Evolutionary conservation across 1,284 basidiomycete species (phyloP).

Genomic region (Ceratobasidium sp.): DNA sequence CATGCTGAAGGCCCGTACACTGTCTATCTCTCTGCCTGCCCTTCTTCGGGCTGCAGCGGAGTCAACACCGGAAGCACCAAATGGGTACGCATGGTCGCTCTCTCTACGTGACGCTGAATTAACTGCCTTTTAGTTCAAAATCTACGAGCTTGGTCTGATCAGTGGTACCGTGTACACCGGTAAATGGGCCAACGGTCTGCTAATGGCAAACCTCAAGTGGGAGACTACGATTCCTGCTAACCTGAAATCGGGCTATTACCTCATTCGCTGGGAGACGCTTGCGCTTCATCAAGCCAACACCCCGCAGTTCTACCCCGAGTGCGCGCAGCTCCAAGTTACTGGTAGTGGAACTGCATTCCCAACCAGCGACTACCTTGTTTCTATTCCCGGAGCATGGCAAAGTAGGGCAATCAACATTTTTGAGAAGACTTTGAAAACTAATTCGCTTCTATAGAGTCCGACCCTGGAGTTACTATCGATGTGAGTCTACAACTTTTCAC

Average conservation of each 20-base stretch:
- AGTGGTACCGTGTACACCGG: slow-evolving; percentile 48
- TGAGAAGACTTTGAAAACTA: neutral
- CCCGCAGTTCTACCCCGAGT: slow-evolving; percentile 51
- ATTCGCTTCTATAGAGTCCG: slow-evolving; percentile 16
- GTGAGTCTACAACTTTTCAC: neutral
- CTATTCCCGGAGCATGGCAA: slow-evolving; percentile 60
- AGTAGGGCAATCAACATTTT: neutral
- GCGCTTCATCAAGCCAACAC: slow-evolving; percentile 52
- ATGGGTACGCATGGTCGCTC: slow-evolving; percentile 14
- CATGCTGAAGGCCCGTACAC: slow-evolving; percentile 48
- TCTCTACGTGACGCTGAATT: neutral
- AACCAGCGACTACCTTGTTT: slow-evolving; percentile 56
- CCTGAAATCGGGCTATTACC: slow-evolving; percentile 46
- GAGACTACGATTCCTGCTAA: slow-evolving; percentile 45
- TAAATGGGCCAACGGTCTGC: slow-evolving; percentile 48
- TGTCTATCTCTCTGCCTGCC: slow-evolving; percentile 49
- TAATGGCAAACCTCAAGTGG: slow-evolving; percentile 49
- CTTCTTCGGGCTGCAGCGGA: slow-evolving; percentile 51
- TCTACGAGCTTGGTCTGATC: slow-evolving; percentile 48
- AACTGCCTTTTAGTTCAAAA: slow-evolving; percentile 41
- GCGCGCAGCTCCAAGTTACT: slow-evolving; percentile 51
- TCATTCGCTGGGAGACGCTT: slow-evolving; percentile 48
- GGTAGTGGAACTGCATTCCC: slow-evolving; percentile 48
- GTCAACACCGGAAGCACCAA: slow-evolving; percentile 46
- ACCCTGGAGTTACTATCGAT: slow-evolving; percentile 48